Base-by-base conservation (phyloP, 2,329 filamentous ascomycete species). In the Sporothrix luriei region DNA sequence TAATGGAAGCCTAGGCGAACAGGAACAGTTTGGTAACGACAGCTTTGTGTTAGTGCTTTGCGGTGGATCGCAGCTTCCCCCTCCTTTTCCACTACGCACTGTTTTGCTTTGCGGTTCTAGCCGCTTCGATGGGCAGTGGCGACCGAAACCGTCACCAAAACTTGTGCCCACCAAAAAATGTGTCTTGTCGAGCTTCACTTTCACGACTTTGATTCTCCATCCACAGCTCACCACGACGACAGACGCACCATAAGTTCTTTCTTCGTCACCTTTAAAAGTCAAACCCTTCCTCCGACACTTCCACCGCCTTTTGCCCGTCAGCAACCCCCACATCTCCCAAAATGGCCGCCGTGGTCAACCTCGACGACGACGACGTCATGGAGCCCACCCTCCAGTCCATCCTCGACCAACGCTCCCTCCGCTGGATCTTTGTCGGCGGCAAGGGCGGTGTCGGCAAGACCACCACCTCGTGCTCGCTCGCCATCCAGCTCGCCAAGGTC, bases 381-480 rank as follows among this genome's bases (percentile, higher is more conserved):
- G 94, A 97, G 83, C 94, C 95, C 62, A 93, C 92, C 67, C 91
- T 99, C 77, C 92, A 97, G 83, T 91, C 92, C 73, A 93, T 99
- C 78, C 88, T 99, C 76, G 93, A 97, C 84, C 95, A 99, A 81
- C 93, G 93, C 81, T 90, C 92, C 46, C 89, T 99, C 69, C 92
- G 95, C 79, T 99, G 95, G 95, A 97, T 99, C 82, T 99, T 99
- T 77, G 95, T 99, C 71, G 95, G 95, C 77, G 95, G 95, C 74
- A 99, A 99, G 83, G 95, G 95, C 77, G 95, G 95, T 79, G 95
- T 99, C 59, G 95, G 95, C 80, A 99, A 99, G 85, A 99, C 95
- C 38, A 99, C 95, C n/a, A 99, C 95, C 19, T 98, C 94, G 9
- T 99, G 95, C 83, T 97, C 94, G 11, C 91, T 99, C 74, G 95